A percentile compares a stretch with the other conserved stretches of the same genome.
Evolutionary conservation across 306 rosid genomes (phyloP).

Genomic region (Quercus aquifolioides): DNA sequence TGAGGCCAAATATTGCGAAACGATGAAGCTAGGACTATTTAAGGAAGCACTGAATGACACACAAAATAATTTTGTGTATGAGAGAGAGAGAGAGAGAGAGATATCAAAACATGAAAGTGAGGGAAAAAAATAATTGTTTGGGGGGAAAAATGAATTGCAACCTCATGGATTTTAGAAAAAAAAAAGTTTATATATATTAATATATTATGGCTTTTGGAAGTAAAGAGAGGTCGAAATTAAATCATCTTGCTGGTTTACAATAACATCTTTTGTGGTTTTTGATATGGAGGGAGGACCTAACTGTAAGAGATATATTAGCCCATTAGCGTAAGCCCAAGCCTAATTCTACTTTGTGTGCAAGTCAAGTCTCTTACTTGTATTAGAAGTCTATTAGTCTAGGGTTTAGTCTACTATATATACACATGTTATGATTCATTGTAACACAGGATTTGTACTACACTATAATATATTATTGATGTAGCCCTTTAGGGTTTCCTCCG

Average conservation of each 20-base stretch:
- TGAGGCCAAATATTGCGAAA: neutral
- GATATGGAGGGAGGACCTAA: constrained; percentile 12
- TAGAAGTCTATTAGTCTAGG: too few relatives aligned
- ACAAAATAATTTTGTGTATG: neutral
- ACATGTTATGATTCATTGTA: too few relatives aligned
- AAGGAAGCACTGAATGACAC: neutral
- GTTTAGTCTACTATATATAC: too few relatives aligned
- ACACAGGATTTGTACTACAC: too few relatives aligned
- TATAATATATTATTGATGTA: too few relatives aligned
- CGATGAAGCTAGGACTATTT: neutral
- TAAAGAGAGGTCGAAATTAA: neutral
- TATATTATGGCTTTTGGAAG: constrained; percentile 1
- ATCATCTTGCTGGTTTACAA: constrained; percentile 15
- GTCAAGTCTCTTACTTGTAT: too few relatives aligned
- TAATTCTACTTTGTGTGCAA: too few relatives aligned
- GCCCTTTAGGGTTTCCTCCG: too few relatives aligned
- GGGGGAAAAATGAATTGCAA: neutral
- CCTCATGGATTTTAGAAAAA: neutral
- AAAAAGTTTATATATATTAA: neutral
- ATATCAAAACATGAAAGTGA: neutral
- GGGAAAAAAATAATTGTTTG: neutral
- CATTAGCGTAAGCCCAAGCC: too few relatives aligned
- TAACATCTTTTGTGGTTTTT: constrained; percentile 11
- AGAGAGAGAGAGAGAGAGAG: neutral
- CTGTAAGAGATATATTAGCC: too few relatives aligned